These are phyloP conservation scores for Coffea eugenioides DNA, from an alignment of 257 asterid species.

Conservation along the genomic window DNA sequence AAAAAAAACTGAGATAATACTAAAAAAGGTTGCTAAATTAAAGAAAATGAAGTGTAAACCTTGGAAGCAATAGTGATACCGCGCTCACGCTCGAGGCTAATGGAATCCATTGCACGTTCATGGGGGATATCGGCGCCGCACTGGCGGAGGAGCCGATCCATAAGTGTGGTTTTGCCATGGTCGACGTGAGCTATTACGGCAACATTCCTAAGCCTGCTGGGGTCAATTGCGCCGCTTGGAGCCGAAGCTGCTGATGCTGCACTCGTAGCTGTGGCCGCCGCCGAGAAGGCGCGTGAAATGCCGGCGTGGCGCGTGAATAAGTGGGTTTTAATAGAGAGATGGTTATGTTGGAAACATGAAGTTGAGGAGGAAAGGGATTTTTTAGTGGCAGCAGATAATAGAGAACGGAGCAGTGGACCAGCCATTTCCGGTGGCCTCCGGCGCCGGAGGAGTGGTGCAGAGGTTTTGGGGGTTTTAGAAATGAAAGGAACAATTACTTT, in stretches of 20 bases:
- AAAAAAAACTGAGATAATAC: background rate
- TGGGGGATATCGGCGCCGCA: conserved; percentile 98
- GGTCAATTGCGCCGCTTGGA: conserved; percentile 47
- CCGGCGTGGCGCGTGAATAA: conserved; percentile 32
- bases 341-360: conserved; percentile 18
- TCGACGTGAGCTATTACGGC: conserved; percentile 98
- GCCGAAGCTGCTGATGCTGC: conserved; percentile 35
- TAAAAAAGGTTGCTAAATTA: background rate
- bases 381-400: conserved; percentile 52
- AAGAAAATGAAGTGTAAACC: conserved; percentile 35
- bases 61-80: conserved; percentile 96
- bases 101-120: conserved; percentile 91
- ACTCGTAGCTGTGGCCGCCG: conserved; percentile 45
- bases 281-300: conserved; percentile 46
- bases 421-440: conserved; percentile 40
- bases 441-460: background rate
- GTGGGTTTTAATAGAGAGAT: conserved; percentile 24
- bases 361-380: conserved; percentile 28
- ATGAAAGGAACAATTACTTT: background rate
- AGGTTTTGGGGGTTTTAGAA: background rate
- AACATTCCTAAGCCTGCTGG: conserved; percentile 70
- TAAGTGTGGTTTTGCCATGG: conserved; percentile 97
- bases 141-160: conserved; percentile 97
- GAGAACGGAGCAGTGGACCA: conserved; percentile 61
- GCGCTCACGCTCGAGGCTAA: conserved; percentile 93